phyloP scores from a whole-genome alignment of 2,329 filamentous ascomycete genomes.

The Pezicula neosporulosa region DNA sequence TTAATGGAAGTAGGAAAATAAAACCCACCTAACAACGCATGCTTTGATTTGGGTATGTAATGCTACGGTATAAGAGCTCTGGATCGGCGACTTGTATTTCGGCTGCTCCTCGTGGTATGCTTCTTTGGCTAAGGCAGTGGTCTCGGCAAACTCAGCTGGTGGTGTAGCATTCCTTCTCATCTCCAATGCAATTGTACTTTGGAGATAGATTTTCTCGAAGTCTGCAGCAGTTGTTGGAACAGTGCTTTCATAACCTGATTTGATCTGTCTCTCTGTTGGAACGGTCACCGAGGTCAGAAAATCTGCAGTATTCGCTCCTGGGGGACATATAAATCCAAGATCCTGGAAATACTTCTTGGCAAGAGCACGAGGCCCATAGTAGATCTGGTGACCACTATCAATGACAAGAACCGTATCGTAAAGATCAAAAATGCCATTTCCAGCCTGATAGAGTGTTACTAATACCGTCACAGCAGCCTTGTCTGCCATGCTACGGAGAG shows the following conservation, averaged over 20 bases:
- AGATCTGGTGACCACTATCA: slow-evolving; percentile 64
- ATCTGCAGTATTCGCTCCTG: slow-evolving; percentile 58
- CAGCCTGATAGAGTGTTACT: slow-evolving; percentile 68
- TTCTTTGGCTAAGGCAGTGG: not conserved
- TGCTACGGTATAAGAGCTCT: slow-evolving; percentile 48
- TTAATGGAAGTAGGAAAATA: no score
- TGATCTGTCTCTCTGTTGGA: slow-evolving; percentile 54
- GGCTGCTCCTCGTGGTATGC: slow-evolving; percentile 33
- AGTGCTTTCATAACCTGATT: slow-evolving; percentile 56
- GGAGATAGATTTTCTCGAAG: slow-evolving; percentile 45
- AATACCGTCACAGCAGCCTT: slow-evolving; percentile 62
- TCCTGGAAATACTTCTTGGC: slow-evolving; percentile 65
- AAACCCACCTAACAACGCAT: slow-evolving; percentile 33
- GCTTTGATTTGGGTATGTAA: slow-evolving; percentile 46
- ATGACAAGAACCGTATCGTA: slow-evolving; percentile 79
- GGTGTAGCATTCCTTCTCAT: not conserved
- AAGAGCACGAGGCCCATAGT: slow-evolving; percentile 57
- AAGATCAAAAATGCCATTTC: slow-evolving; percentile 62
- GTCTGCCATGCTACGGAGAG: slow-evolving; percentile 64
- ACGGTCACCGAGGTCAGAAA: slow-evolving; percentile 68
- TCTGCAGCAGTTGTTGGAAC: slow-evolving; percentile 64
- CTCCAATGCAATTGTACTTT: slow-evolving; percentile 32
- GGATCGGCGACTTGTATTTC: slow-evolving; percentile 33
- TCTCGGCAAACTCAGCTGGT: not conserved
- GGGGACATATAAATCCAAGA: slow-evolving; percentile 55